phyloP scores from a whole-genome alignment of 73 alveolate species.

The Tetrahymena elliotti region DNA sequence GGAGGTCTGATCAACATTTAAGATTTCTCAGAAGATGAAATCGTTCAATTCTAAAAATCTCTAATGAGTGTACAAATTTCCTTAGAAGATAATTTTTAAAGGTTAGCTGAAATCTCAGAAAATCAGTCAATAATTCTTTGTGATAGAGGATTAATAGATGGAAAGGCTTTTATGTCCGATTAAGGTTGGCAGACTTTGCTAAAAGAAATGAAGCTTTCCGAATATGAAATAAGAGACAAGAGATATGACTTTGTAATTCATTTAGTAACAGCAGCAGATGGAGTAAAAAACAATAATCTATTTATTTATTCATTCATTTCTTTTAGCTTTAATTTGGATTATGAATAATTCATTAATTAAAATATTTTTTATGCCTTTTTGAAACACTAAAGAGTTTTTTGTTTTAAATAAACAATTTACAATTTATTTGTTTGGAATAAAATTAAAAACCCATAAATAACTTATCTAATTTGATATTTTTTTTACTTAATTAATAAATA shows the following conservation, averaged over 20 bases:
- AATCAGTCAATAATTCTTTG: constrained; percentile 12
- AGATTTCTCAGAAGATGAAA: constrained; percentile 32
- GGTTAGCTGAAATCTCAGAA: constrained; percentile 37
- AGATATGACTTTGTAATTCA: constrained; percentile 66
- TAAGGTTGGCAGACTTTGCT: constrained; percentile 51
- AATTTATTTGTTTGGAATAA: not conserved
- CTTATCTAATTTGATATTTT: not conserved
- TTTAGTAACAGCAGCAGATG: constrained; percentile 77
- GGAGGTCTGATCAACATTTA: constrained; percentile 59
- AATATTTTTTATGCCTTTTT: too few relatives aligned
- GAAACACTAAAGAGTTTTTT: too few relatives aligned
- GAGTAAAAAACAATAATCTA: not conserved
- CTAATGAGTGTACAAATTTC: constrained; percentile 52
- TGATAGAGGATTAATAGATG: constrained; percentile 39
- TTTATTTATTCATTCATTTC: not conserved
- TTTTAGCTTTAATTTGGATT: not conserved
- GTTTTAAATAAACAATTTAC: not conserved
- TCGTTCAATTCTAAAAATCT: constrained; percentile 35
- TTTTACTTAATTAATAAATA: too few relatives aligned
- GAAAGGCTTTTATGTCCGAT: constrained; percentile 45
- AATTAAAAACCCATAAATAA: too few relatives aligned
- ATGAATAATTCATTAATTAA: too few relatives aligned
- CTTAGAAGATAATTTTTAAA: constrained; percentile 49
- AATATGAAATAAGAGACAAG: constrained; percentile 50
- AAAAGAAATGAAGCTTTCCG: constrained; percentile 46